Conservation (phyloP, 2,329 filamentous ascomycete genomes). For the Trichothecium sympodiale region DNA sequence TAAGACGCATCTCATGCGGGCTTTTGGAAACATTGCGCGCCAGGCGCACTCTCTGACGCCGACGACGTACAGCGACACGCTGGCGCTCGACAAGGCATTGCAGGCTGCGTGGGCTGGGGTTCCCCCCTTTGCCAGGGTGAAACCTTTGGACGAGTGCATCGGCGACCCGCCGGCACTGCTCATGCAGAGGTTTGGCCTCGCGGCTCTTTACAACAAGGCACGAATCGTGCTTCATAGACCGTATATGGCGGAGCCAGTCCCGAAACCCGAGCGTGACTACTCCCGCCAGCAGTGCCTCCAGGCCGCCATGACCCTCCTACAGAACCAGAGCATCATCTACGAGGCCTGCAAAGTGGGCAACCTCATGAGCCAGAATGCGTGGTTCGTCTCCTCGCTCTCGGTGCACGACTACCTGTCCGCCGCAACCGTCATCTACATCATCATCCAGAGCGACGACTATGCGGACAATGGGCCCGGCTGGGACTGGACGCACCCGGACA, state of each 20-base stretch:
- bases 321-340: slow-evolving; percentile 35
- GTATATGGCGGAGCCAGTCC: slow-evolving; percentile 32
- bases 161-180: slow-evolving; percentile 33
- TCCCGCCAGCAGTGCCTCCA: slow-evolving; percentile 40
- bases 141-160: slow-evolving; percentile 35
- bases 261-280: slow-evolving; percentile 20
- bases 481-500: slow-evolving; percentile 22
- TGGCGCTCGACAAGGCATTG: slow-evolving; percentile 34
- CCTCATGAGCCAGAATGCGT: slow-evolving; percentile 28
- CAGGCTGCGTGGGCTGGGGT: slow-evolving; percentile 32
- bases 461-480: slow-evolving; percentile 20
- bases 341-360: slow-evolving; percentile 32
- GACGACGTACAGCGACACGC: slow-evolving; percentile 37
- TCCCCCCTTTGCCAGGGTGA: slow-evolving; percentile 36
- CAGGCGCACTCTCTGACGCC: slow-evolving; percentile 36
- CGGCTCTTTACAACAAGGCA: slow-evolving; percentile 41
- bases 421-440: slow-evolving; percentile 37
- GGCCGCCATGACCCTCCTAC: slow-evolving; percentile 34
- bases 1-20: slow-evolving; percentile 35
- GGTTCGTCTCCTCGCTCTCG: slow-evolving; percentile 32
- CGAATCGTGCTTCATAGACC: slow-evolving; percentile 44
- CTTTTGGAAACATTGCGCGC: slow-evolving; percentile 38
- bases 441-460: slow-evolving; percentile 31
- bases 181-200: slow-evolving; percentile 42
- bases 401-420: slow-evolving; percentile 40